Evolutionary conservation across 176 grass and related monocot species (phyloP), one percentile per base, ranked within the genome.

Genomic region (Stipa capillata): DNA sequence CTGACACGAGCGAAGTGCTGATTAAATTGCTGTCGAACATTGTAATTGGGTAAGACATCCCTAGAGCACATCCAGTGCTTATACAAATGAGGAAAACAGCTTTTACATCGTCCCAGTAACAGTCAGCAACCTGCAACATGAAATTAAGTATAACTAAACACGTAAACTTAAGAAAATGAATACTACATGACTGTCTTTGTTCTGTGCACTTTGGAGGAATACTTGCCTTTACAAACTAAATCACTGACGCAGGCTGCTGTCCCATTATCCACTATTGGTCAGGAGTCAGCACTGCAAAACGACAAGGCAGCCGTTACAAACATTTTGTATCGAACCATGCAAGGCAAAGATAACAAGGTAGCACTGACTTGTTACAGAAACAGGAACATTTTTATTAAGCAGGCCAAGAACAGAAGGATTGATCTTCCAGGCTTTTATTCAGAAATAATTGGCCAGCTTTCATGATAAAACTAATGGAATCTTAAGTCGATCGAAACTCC

Each of bases 221-320:
- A 61, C 44, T 37, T 47, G 69, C 82, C 87, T 85, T 89, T 76
- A 89, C 76, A 67, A 78, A 80, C 69, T 80, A 59, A 78, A 82
- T 3, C 43, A 37, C 27, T 69, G 72, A 39, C 82, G 43, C 77
- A 61, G 58, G 84, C 41, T 87, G 80, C 70, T 85, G 72, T 74
- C 44, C 43, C 39, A 35, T 66, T 74, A 88, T 79, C 82, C 77
- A 52, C 78, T 91, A 91, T 79, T 88, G 72, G 61, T 82, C 63
- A 78, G 89, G 85, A 66, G 85, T 87, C 78, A 91, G 73, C 59
- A 91, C 89, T 91, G 82, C 85, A 91, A 78, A 2, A 79, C 14
- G 50, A 75, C 1, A 73, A 59, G 41, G 72, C 13, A 66, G 2
- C 6, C 21, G 33, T 79, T 79, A 87, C 45, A 72, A 54, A 62